phyloP scores from a whole-genome alignment of 352 stramenopile genomes.

The Phytophthora pistaciae region DNA sequence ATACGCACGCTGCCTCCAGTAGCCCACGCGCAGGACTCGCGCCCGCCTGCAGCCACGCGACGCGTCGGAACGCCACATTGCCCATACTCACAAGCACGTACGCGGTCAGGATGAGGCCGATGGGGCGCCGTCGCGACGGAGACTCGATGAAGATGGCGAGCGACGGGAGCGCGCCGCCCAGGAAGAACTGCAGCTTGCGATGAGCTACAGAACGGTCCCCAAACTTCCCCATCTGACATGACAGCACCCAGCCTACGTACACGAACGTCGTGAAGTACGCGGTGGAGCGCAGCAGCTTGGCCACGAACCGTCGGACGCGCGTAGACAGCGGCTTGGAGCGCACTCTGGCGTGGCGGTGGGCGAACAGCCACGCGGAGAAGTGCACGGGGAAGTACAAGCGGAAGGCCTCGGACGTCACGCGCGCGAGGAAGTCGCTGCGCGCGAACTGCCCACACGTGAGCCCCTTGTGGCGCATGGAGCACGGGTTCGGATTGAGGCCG shows the following conservation, averaged over 20 bases:
- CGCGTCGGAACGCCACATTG: conserved; percentile 42
- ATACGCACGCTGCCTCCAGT: conserved; percentile 49
- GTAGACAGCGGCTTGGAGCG: conserved; percentile 40
- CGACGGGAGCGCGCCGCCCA: conserved; percentile 57
- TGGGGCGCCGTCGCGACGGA: conserved; percentile 49
- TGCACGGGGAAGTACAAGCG: conserved; percentile 70
- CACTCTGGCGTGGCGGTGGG: conserved; percentile 50
- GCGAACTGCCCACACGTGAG: conserved; percentile 51
- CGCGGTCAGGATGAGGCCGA: conserved; percentile 69
- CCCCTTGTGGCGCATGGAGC: conserved; percentile 53
- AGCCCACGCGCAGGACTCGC: conserved; percentile 35
- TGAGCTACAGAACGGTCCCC: conserved; percentile 51
- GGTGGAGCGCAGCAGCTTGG: conserved; percentile 56
- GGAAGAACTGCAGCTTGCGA: conserved; percentile 64
- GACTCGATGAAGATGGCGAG: conserved; percentile 65
- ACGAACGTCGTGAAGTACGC: conserved; percentile 67
- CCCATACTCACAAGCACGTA: conserved; percentile 68
- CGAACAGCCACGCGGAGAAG: conserved; percentile 56
- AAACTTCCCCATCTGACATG: conserved; percentile 50
- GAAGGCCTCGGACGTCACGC: conserved; percentile 47
- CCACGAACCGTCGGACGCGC: conserved; percentile 40
- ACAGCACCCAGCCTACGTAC: conserved; percentile 55
- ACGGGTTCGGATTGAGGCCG: conserved; percentile 60
- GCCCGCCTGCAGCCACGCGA: conserved; percentile 50
- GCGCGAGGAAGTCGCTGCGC: conserved; percentile 46